These are phyloP conservation scores for Prototheca wickerhamii DNA, from an alignment of 163 green algal genomes.

Conservation along the genomic window DNA sequence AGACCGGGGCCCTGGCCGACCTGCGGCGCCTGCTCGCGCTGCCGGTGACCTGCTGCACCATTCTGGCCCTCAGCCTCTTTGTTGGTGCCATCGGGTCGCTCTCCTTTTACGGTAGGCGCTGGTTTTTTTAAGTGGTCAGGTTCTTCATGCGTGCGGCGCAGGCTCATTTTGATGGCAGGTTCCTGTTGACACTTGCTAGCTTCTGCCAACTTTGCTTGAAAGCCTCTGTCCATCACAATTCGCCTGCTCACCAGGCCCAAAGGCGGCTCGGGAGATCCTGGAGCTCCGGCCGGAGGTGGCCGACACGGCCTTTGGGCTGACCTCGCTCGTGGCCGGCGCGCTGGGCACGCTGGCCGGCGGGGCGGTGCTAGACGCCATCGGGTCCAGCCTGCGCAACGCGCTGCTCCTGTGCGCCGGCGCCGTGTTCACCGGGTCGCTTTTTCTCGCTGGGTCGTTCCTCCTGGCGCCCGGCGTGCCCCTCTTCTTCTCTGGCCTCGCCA, in stretches of 20 bases:
- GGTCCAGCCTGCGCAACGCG: conserved; percentile 5
- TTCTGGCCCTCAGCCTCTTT: conserved; percentile 10
- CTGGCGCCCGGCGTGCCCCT: neutral
- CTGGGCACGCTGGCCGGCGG: conserved; percentile 30
- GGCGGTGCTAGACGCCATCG: conserved; percentile 8
- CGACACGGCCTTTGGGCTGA: conserved; percentile 32
- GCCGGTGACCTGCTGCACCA: neutral
- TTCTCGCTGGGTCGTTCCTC: neutral
- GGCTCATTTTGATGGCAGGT: too few relatives aligned
- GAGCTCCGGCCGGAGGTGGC: conserved; percentile 15
- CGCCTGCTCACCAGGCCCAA: conserved; percentile 1
- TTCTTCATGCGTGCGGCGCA: too few relatives aligned
- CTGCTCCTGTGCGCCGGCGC: conserved; percentile 21
- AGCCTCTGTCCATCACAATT: too few relatives aligned
- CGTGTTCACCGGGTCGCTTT: neutral
- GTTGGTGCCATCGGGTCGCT: conserved; percentile 9
- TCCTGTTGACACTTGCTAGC: too few relatives aligned
- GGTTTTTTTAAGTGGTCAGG: too few relatives aligned
- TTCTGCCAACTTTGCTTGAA: too few relatives aligned
- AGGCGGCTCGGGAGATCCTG: conserved; percentile 40
- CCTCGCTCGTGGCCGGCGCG: conserved; percentile 5
- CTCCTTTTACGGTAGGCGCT: conserved; percentile 10
- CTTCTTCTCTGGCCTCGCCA: neutral
- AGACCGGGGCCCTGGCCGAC: conserved; percentile 2
- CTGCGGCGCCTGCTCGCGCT: neutral